phyloP scores from a whole-genome alignment of 208 protist genomes.

The Wallacemonas sp. region DNA sequence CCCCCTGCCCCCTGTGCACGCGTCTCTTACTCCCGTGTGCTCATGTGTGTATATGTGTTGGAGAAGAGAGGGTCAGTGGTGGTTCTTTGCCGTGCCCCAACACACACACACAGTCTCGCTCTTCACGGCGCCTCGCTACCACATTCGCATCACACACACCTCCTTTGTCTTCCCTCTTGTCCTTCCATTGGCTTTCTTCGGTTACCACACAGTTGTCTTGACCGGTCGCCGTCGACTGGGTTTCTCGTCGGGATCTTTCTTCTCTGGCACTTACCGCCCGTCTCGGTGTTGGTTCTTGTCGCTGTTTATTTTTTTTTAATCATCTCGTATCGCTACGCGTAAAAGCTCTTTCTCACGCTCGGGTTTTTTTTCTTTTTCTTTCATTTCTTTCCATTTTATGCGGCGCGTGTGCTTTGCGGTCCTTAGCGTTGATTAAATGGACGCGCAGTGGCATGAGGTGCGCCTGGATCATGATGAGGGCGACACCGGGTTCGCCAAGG shows the following conservation, averaged over 20 bases:
- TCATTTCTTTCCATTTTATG: not conserved
- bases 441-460: constrained; percentile 56
- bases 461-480: constrained; percentile 66
- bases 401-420: no score
- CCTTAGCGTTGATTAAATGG: constrained; percentile 12
- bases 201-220: not conserved
- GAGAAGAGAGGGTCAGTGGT: no score
- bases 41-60: no score
- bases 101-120: no score
- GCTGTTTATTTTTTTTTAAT: not conserved
- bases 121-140: no score
- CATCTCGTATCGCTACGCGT: no score
- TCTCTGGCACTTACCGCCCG: not conserved
- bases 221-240: not conserved
- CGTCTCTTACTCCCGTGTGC: no score
- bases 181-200: constrained; percentile 13
- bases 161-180: no score
- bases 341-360: no score
- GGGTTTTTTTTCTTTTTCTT: constrained; percentile 3
- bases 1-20: no score
- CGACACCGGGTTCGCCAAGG: constrained; percentile 47
- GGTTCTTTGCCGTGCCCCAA: no score
- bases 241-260: not conserved
- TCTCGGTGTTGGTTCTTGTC: not conserved
- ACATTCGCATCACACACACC: no score